Conservation (phyloP, 495 filamentous ascomycete species). For the Pyrenula aspistea region DNA sequence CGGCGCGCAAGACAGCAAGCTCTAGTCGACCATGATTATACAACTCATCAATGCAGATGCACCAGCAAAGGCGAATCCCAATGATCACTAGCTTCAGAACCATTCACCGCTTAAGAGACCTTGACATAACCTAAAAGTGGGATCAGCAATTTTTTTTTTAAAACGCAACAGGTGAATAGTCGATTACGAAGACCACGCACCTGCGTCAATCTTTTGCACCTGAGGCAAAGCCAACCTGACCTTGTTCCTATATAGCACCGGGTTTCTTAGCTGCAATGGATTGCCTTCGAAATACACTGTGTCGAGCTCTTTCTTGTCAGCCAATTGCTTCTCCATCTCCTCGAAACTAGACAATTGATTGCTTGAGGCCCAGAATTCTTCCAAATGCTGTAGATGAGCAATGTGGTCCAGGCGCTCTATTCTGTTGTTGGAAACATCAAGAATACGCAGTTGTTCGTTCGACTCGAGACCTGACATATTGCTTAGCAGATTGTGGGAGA, state of each 20-base stretch:
- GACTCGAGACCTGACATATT: conserved; percentile 62
- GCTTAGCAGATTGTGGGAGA: conserved; percentile 91
- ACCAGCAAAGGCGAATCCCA: too few relatives aligned
- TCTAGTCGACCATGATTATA: too few relatives aligned
- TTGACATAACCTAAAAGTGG: too few relatives aligned
- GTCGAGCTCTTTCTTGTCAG: conserved; percentile 62
- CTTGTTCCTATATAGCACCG: conserved; percentile 85
- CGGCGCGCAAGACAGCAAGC: too few relatives aligned
- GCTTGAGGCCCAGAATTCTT: conserved; percentile 92
- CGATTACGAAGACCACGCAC: conserved; percentile 44
- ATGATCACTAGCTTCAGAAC: too few relatives aligned
- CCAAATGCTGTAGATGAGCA: conserved; percentile 53
- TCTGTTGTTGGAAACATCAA: conserved; percentile 88
- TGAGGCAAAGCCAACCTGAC: conserved; percentile 76
- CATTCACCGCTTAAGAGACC: too few relatives aligned
- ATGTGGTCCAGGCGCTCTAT: conserved; percentile 64
- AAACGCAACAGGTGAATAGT: too few relatives aligned
- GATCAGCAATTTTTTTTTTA: too few relatives aligned
- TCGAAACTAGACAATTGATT: conserved; percentile 68
- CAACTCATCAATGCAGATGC: too few relatives aligned
- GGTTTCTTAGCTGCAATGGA: conserved; percentile 65
- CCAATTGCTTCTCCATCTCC: conserved; percentile 72
- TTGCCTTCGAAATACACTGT: conserved; percentile 98
- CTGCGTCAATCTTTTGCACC: conserved; percentile 89
- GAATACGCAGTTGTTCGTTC: conserved; percentile 56